Base-by-base conservation (phyloP, 805 yeast genomes). In the Spathaspora sp. region DNA sequence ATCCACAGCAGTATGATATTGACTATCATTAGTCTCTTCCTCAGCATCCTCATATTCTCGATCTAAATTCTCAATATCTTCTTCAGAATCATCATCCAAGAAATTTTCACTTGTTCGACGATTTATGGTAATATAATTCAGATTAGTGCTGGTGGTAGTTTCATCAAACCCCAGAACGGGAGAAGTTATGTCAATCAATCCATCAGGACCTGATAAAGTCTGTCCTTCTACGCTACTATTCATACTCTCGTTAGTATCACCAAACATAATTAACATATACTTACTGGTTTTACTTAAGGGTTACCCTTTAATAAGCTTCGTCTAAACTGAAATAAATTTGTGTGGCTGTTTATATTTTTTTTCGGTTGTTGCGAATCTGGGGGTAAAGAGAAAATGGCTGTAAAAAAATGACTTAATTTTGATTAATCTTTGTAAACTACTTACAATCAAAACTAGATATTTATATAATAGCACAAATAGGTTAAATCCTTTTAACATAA, bases 21-120 rank as follows among this genome's bases (percentile, higher is more conserved):
- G 14, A 29, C 32, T 55, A n/a, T n/a, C n/a, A n/a, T n/a, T n/a
- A 50, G 12, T 53, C 52, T 18, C 52, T 44, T 50, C 50, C 48
- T 48, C 56, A 51, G 47, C 40, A 8, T 9, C 14, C 40, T 35
- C 18, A 35, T 35, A 35, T n/a, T 35, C 23, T 17, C 56, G 63
- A 43, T 65, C 69, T 46, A 65, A 55, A 40, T 64, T 65, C 17
- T 65, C 68, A 20, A 63, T 62, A 48, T 46, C 52, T 14, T 48
- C 49, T 44, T 23, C 51, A 35, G 49, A 51, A 14, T 32, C 43
- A 18, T 26, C 50, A 18, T 35, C 50, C 7, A 45, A 31, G 14
- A 45, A 31, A 45, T 31, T 45, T 28, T 9, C 14, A 35, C 18
- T 35, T 14, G 40, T 35, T 7, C 40, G 40, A 35, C 40, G 40